Percentiles rank a stretch among this genome's conserved stretches.
Conservation (phyloP, 1,284 basidiomycete species). For the Boletellus dicymbophilus region DNA sequence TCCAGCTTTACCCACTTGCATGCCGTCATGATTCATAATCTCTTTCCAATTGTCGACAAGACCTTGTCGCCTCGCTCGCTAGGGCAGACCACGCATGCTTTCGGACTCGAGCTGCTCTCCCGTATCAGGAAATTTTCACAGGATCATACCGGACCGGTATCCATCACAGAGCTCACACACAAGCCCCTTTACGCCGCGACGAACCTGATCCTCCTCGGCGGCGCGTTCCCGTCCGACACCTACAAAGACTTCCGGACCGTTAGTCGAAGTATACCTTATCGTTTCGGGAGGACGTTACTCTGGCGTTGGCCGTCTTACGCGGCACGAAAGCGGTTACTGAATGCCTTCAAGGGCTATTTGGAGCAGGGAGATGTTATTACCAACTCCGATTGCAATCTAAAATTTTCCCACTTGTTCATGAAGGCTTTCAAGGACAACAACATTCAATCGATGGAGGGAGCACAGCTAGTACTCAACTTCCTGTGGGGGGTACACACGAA, state of each 20-base stretch:
- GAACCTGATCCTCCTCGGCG: constrained; percentile 21
- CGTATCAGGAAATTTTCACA: constrained; percentile 7
- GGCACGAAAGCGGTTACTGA: constrained; percentile 15
- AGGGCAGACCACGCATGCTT: constrained; percentile 6
- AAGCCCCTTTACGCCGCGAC: constrained; percentile 20
- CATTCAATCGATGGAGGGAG: constrained; percentile 18
- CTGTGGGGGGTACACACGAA: constrained; percentile 30
- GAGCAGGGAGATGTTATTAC: constrained; percentile 8
- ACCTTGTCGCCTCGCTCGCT: constrained; percentile 18
- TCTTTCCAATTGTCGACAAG: constrained; percentile 25
- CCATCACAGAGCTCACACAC: constrained; percentile 14
- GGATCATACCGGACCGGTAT: constrained; percentile 3
- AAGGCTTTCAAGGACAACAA: constrained; percentile 18
- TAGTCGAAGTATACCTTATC: constrained; percentile 21
- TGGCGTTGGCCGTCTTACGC: constrained; percentile 17
- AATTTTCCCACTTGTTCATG: constrained; percentile 15
- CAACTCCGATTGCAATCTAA: constrained; percentile 1
- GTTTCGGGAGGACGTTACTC: constrained; percentile 16
- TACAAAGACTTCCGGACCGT: constrained; percentile 25
- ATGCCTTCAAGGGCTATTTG: constrained; percentile 13
- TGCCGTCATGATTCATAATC: constrained; percentile 12
- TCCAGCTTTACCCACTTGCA: constrained; percentile 11
- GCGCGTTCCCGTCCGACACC: constrained; percentile 16
- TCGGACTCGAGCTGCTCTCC: constrained; percentile 15
- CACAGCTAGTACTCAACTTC: constrained; percentile 23